Evolutionary conservation across 306 rosid genomes (phyloP).

Genomic region (Senna tora): DNA sequence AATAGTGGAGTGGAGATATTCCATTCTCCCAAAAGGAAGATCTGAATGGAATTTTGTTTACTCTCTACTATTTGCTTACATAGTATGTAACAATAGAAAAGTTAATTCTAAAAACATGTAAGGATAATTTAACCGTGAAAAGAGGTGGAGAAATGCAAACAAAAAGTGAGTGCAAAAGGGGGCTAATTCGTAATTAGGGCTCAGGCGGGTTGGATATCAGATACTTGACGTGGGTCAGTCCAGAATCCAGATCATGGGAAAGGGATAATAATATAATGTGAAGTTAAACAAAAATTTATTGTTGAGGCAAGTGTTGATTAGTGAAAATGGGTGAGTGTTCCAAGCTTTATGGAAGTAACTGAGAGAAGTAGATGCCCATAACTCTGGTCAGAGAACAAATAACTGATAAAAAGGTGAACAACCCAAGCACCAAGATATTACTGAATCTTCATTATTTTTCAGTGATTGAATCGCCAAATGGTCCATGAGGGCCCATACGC

Average conservation of each 20-base stretch:
- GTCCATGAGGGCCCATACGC: constrained; percentile 45
- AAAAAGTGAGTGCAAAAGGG: too few species aligned
- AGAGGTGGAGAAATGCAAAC: too few species aligned
- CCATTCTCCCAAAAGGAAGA: not conserved
- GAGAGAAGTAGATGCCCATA: constrained; percentile 43
- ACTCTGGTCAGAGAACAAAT: constrained; percentile 24
- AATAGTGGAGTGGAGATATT: too few species aligned
- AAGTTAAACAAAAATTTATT: not conserved
- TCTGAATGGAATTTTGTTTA: not conserved
- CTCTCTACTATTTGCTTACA: too few species aligned
- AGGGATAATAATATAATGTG: too few species aligned
- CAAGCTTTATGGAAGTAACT: constrained; percentile 26
- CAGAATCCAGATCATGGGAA: too few species aligned
- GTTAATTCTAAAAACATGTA: too few species aligned
- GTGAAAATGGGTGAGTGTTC: constrained; percentile 9
- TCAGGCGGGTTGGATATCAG: too few species aligned
- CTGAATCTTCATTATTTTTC: constrained; percentile 32
- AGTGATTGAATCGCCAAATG: constrained; percentile 41
- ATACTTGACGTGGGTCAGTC: too few species aligned
- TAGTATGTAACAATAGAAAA: too few species aligned
- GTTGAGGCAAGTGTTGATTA: not conserved
- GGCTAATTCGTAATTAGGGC: too few species aligned
- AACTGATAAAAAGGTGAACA: constrained; percentile 46
- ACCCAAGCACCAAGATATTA: constrained; percentile 36
- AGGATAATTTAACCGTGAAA: too few species aligned